Percentiles rank a stretch among this genome's conserved stretches.
Evolutionary conservation across 768 basidiomycete species (phyloP).

Genomic region (Tylopilus cervinicoccineus): DNA sequence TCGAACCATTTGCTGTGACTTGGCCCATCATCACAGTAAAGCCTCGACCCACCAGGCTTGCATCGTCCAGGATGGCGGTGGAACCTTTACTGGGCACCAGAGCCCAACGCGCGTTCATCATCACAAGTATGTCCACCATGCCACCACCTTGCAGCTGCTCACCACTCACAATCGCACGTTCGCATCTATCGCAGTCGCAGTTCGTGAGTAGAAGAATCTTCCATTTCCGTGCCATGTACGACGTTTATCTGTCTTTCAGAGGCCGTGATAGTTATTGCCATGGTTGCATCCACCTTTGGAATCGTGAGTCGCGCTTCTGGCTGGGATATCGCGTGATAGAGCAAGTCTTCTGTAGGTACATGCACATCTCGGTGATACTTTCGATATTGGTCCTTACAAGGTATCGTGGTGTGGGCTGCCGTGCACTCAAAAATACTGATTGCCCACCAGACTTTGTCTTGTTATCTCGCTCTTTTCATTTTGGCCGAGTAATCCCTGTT

Average conservation of each 20-base stretch:
- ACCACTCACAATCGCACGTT: conserved; percentile 7
- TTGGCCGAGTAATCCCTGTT: conserved; percentile 63
- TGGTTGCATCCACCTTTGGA: conserved; percentile 71
- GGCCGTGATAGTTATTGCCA: conserved; percentile 67
- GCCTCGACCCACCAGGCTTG: conserved; percentile 11
- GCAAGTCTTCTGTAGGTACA: conserved; percentile 43
- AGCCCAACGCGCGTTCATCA: conserved; percentile 69
- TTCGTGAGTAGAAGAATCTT: conserved; percentile 49
- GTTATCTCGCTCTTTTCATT: conserved; percentile 81
- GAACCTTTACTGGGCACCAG: conserved; percentile 70
- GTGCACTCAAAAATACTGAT: conserved; percentile 10
- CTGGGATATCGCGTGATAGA: conserved; percentile 2
- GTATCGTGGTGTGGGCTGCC: conserved; percentile 26
- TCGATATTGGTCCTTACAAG: conserved; percentile 44
- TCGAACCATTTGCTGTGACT: not conserved
- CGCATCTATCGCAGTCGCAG: conserved; percentile 38
- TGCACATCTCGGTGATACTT: conserved; percentile 21
- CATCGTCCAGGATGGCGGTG: conserved; percentile 52
- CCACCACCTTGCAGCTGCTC: conserved; percentile 3
- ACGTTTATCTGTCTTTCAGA: conserved; percentile 40
- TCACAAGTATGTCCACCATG: conserved; percentile 50
- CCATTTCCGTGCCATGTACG: not conserved
- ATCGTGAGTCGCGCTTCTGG: conserved; percentile 39
- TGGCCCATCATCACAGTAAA: conserved; percentile 11
- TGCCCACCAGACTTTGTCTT: conserved; percentile 61